Base-by-base conservation (phyloP, 2,329 filamentous ascomycete genomes). In the Herpotrichia juniperi region DNA sequence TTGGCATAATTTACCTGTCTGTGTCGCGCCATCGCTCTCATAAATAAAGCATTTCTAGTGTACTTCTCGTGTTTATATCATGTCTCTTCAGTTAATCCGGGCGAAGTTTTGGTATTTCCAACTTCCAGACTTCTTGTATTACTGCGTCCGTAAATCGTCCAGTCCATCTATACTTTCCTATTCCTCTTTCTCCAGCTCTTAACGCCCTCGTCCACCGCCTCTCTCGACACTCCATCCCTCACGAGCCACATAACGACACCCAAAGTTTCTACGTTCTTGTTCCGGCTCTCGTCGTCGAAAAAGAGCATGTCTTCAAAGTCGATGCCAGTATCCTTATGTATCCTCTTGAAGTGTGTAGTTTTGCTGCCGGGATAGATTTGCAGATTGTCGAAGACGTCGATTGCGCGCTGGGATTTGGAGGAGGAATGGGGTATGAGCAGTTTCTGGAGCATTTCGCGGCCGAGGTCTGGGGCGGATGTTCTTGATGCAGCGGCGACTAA, bases 231-330 rank as follows among this genome's bases (percentile, higher is more conserved):
- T 0, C 93, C 93, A 69, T 96, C 88, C 50, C 83, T 78, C 0
- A 97, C 88, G 44, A 97, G 76, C 68, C 86, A 86, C 85, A 97
- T 96, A 0, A 89, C 90, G 2, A 96, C 89, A 0, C 93, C 93
- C 44, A 97, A 66, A 40, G 82, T 78, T 74, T 88, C 85, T 1
- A 96, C 93, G 68, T 97, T 92, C 51, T 85, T 81, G 68, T 97
- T 97, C 54, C 93, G 78, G 46, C 82, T 81, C 82, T 97, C 93
- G 64, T 97, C 93, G 63, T 97, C 93, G 61, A 97, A 97, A 74
- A 97, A 97, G 28, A 97, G 72, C 88, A 97, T 96, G 42, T 97
- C 91, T 58, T 88, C 83, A 66, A 85, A 96, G 5, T 79, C 76
- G 2, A 97, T 73, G 1, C 86, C 86, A 12, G 88, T 92, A 50